Evolutionary conservation across 2,329 filamentous ascomycete genomes (phyloP).

Genomic region (Thermoascus crustaceus): DNA sequence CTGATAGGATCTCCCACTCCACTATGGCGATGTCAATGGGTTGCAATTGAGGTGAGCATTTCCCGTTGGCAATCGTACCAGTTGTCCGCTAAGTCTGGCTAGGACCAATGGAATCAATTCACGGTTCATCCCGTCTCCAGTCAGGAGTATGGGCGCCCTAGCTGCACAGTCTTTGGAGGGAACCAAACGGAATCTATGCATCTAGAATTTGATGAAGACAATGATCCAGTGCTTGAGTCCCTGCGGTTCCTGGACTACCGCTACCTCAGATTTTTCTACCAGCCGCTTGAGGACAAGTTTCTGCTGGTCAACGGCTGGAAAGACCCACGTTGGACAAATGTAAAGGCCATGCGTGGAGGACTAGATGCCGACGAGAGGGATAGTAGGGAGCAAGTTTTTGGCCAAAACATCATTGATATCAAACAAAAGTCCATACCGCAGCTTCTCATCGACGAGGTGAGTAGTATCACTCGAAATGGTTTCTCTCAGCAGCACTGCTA

Average conservation of each 20-base stretch:
- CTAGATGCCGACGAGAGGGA: conserved; percentile 84
- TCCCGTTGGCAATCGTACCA: conserved; percentile 12
- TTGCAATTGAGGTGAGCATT: conserved; percentile 68
- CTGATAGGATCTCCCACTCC: conserved; percentile 62
- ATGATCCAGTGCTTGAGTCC: conserved; percentile 66
- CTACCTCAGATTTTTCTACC: conserved; percentile 87
- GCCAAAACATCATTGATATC: conserved; percentile 84
- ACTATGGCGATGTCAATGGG: conserved; percentile 74
- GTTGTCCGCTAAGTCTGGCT: conserved; percentile 17
- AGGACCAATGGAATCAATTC: conserved; percentile 96
- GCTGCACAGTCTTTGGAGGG: conserved; percentile 51
- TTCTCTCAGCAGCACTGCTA: conserved; percentile 5
- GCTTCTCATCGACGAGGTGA: conserved; percentile 78
- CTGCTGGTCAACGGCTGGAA: conserved; percentile 84
- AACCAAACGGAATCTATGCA: conserved; percentile 49
- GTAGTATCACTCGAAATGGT: conserved; percentile 15
- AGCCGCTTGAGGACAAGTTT: conserved; percentile 84
- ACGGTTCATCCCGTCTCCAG: conserved; percentile 60
- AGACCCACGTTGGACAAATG: conserved; percentile 78
- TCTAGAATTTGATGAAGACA: conserved; percentile 60
- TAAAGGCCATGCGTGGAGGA: conserved; percentile 65
- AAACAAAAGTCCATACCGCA: conserved; percentile 78
- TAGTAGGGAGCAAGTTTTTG: conserved; percentile 76
- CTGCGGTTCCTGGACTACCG: conserved; percentile 81
- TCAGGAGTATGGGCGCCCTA: conserved; percentile 51